Evolutionary conservation across 805 yeast species (phyloP), one percentile per base, ranked within the genome.

Genomic region (Sporopachydermia quercuum): DNA sequence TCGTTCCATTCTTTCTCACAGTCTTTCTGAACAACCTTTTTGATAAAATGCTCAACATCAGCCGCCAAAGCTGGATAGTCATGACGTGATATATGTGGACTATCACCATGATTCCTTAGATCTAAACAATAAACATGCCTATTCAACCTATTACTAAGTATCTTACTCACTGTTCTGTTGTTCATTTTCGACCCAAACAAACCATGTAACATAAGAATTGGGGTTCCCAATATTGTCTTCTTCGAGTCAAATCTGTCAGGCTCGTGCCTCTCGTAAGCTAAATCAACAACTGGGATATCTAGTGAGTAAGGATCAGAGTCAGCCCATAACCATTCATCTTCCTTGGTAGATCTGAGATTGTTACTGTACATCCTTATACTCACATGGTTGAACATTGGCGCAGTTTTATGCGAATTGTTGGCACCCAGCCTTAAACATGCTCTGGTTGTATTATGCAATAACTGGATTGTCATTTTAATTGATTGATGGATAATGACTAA

Each of bases 91-190:
- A 50, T 53, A 49, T 81, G 93, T 1, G 96, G 96, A 2, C 95
- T 82, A n/a, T 69, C 75, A 1, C 98, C 98, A 54, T 87, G 96
- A 57, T 91, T 87, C 44, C 98, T 65, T 43, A 87, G 63, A 54
- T 89, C 97, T 14, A 80, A 52, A 47, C 83, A 70, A 52, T 70
- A 78, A 3, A 80, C 74, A 44, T 77, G 76, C 36, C 85, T 58
- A 17, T 62, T 55, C 43, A 79, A 51, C 8, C 51, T 47, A 15
- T 56, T 56, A 13, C 73, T 68, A 23, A 79, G 55, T 39, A 64
- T 67, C 50, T 71, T 73, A 5, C 85, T 82, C n/a, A 87, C 83
- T 0, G 84, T 65, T 43, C 95, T 62, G 50, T 83, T 84, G 56
- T 86, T 89, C n/a, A 70, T 50, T 48, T 74, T 80, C 40, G 80